Conservation (phyloP, 2,329 filamentous ascomycete genomes). For the Microdochium trichocladiopsis region DNA sequence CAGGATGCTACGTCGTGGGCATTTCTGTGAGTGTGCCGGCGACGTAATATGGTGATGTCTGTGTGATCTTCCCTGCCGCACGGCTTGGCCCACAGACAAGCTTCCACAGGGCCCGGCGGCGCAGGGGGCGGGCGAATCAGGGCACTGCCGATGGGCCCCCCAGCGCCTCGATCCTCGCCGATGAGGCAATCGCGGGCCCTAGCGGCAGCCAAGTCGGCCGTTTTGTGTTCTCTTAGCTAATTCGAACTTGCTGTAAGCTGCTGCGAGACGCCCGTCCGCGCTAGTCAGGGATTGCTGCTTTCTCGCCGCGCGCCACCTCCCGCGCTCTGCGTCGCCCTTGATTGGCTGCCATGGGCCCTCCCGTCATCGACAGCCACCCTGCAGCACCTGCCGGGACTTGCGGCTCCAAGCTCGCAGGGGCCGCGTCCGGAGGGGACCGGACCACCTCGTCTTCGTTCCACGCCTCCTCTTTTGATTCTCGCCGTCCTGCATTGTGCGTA, state of each 20-base stretch:
- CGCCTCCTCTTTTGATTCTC: neutral
- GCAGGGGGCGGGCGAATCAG: neutral
- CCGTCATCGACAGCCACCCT: neutral
- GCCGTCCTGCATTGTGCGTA: neutral
- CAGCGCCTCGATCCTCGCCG: neutral
- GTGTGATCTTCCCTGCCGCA: neutral
- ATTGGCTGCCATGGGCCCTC: no score
- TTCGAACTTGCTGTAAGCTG: neutral
- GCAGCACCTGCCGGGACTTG: neutral
- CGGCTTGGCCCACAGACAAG: conserved; percentile 1
- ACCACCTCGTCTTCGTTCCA: no score
- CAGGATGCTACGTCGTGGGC: no score
- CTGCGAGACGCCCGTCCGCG: neutral
- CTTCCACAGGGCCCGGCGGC: neutral
- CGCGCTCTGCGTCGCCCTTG: no score
- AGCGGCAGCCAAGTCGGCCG: conserved; percentile 1
- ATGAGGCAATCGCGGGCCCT: neutral
- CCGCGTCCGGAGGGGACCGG: no score
- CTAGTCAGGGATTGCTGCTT: neutral
- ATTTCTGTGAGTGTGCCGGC: no score
- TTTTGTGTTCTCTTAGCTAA: neutral
- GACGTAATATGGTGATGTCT: neutral
- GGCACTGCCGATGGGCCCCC: neutral
- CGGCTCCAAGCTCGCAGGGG: no score
- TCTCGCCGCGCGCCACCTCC: neutral